Conservation (phyloP, 73 alveolate genomes). For the Blepharisma japonicum region DNA sequence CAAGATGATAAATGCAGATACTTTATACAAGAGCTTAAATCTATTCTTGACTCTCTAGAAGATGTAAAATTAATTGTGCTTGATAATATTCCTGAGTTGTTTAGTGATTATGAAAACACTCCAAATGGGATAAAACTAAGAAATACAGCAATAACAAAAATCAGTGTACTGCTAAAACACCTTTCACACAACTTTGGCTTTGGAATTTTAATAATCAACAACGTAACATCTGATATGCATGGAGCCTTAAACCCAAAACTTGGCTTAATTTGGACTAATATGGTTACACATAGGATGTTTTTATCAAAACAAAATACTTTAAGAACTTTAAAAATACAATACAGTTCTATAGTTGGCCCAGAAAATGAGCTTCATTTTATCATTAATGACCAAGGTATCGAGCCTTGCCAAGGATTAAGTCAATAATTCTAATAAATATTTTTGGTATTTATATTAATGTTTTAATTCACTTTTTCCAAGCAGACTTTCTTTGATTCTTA, state of each 20-base stretch:
- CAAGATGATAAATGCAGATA: neutral
- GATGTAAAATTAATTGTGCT: neutral
- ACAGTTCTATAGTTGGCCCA: no score
- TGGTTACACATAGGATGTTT: neutral
- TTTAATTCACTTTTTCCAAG: neutral
- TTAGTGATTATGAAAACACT: neutral
- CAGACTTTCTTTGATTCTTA: neutral
- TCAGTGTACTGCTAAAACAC: neutral
- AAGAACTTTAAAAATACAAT: no score
- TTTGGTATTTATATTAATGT: no score
- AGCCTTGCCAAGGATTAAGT: no score
- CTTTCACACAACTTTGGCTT: neutral
- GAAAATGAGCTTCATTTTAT: no score
- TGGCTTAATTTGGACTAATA: neutral
- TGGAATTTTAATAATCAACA: slow-evolving; percentile 1
- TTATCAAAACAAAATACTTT: neutral
- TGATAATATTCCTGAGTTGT: neutral
- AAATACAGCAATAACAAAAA: neutral
- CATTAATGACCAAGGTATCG: no score
- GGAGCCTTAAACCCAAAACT: neutral
- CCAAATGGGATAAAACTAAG: neutral
- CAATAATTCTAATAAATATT: no score
- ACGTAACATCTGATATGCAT: slow-evolving; percentile 15
- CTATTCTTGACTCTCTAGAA: neutral
- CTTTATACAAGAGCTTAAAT: neutral